phyloP scores from a whole-genome alignment of 1,284 basidiomycete species.

The Leccinum subspadiceum region DNA sequence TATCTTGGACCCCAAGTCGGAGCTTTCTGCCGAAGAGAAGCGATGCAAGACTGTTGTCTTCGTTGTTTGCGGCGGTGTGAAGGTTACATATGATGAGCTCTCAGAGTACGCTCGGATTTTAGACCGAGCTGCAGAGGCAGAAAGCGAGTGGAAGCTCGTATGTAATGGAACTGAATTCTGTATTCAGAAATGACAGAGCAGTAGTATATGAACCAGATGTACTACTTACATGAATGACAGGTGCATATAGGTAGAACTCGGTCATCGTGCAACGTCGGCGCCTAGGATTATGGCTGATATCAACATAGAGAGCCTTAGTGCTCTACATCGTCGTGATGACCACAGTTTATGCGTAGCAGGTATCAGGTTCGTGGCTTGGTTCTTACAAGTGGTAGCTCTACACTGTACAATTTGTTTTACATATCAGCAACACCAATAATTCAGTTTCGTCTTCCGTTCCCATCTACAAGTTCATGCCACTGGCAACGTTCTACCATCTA shows the following conservation, averaged over 20 bases:
- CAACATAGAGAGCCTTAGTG: too few species aligned
- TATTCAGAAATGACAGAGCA: constrained; percentile 24
- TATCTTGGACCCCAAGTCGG: constrained; percentile 40
- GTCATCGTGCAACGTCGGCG: too few species aligned
- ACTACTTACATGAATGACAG: background rate
- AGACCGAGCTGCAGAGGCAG: constrained; percentile 32
- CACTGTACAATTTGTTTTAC: constrained; percentile 6
- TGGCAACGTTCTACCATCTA: constrained; percentile 31
- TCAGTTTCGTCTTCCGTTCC: background rate
- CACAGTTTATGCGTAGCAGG: background rate
- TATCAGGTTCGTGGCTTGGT: background rate
- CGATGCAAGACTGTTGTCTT: constrained; percentile 29
- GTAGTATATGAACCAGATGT: background rate
- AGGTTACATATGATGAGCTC: constrained; percentile 55
- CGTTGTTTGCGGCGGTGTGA: constrained; percentile 41
- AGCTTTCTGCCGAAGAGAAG: constrained; percentile 35
- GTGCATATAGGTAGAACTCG: background rate
- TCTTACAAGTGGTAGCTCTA: background rate
- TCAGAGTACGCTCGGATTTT: constrained; percentile 44
- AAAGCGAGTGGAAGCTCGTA: constrained; percentile 36
- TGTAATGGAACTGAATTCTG: constrained; percentile 38
- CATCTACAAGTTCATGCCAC: background rate
- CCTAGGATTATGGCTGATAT: too few species aligned
- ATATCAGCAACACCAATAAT: background rate
- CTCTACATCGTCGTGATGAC: constrained; percentile 53